Conservation (phyloP, 179 eudicot species). For the Beta corolliflora region DNA sequence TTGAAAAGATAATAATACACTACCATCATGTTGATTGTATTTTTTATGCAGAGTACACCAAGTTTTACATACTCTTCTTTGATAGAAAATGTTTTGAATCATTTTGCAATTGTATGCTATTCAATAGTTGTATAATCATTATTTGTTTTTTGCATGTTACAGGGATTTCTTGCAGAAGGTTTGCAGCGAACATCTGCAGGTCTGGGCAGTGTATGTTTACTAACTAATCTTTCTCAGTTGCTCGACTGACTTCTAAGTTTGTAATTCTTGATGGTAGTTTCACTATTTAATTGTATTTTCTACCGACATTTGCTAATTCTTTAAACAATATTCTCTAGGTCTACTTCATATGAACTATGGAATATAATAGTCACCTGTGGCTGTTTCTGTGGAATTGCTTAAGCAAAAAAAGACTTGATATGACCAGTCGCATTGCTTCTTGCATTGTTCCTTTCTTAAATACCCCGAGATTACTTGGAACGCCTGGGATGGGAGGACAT, state of each 20-base stretch:
- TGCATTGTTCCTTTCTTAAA: not conserved
- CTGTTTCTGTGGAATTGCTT: not conserved
- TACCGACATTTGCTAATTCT: no score
- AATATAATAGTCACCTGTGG: not conserved
- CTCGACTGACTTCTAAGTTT: no score
- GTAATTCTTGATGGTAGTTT: no score
- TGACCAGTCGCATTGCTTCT: not conserved
- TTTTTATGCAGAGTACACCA: not conserved
- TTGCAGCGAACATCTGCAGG: conserved; percentile 92
- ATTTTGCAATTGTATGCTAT: not conserved
- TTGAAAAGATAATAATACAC: not conserved
- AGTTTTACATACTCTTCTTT: not conserved
- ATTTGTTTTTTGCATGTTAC: conserved; percentile 29
- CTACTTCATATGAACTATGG: not conserved
- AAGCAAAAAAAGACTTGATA: not conserved
- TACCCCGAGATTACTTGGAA: not conserved
- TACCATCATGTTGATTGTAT: not conserved
- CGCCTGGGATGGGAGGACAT: not conserved
- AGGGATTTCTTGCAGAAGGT: conserved; percentile 99
- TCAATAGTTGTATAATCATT: conserved; percentile 8
- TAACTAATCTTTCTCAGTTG: conserved; percentile 3
- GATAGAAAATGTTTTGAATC: not conserved
- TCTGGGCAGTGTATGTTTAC: conserved; percentile 89
- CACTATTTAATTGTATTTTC: not conserved
- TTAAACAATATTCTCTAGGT: not conserved